Evolutionary conservation across 2,329 filamentous ascomycete genomes (phyloP), one percentile per base, ranked within the genome.

Genomic region (Colletotrichum musicola): DNA sequence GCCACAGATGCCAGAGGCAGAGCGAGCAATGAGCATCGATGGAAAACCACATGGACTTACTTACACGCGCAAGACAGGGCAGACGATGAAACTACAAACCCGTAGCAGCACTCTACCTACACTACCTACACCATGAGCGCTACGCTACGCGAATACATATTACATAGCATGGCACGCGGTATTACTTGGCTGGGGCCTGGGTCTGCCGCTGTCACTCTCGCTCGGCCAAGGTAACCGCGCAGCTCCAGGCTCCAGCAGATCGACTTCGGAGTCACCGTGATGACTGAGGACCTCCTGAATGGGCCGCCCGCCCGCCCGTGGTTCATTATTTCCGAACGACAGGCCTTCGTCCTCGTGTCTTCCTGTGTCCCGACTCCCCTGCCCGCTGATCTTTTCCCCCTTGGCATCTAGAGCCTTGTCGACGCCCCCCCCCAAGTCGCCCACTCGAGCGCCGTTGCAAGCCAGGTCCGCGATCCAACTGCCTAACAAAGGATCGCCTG

Each of bases 211-310:
- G 35, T 38, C 30, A 44, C 40, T 20, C 40, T 64, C 62, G 63
- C 49, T 50, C 57, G 38, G 49, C 58, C 63, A 38, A 53, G 55
- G 40, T 42, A 35, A 40, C 60, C 46, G 27, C 47, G n/a, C 47
- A 30, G 27, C 7, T 35, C 30, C 30, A 35, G 30, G 16, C 57
- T 47, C 40, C 25, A 51, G 42, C 25, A 51, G 42, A 65, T 60
- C 55, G 42, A 44, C 30, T 56, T 69, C 67, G 67, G 67, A 66
- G 67, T 69, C 67, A 69, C 67, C 67, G 67, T 69, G 57, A 68
- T 68, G 65, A 68, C 49, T 54, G 65, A 68, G 67, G 62, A 69
- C 50, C 56, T 57, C 35, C n/a, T 35, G 27, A 38, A 69, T 62
- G 67, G 63, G 30, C 30, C 30, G 44, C 42, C 18, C 64, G 40